phyloP scores from a whole-genome alignment of 306 rosid species.

The Vigna nakashimae region DNA sequence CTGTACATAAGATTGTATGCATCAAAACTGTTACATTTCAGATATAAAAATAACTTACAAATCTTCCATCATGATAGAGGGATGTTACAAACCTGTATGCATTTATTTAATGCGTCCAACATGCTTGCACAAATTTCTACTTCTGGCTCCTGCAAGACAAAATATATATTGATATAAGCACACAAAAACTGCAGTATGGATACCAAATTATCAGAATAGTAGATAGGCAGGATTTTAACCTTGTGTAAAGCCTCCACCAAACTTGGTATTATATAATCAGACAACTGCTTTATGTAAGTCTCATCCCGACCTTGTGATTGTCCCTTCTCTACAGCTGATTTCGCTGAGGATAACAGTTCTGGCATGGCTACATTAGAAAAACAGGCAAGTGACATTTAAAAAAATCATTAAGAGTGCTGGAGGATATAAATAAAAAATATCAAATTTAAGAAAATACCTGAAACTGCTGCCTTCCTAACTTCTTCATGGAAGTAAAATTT shows the following conservation, averaged over 20 bases:
- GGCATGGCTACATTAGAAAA: slow-evolving; percentile 81
- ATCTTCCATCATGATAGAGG: slow-evolving; percentile 17
- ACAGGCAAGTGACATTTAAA: slow-evolving; percentile 31
- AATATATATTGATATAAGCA: slow-evolving; percentile 21
- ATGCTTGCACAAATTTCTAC: slow-evolving; percentile 93
- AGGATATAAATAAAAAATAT: slow-evolving; percentile 1
- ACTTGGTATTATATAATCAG: slow-evolving; percentile 94
- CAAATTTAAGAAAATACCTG: slow-evolving; percentile 61
- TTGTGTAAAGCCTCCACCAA: slow-evolving; percentile 96
- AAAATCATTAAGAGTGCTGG: neutral
- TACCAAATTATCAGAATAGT: slow-evolving; percentile 9
- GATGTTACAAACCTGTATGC: slow-evolving; percentile 75
- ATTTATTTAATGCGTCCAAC: slow-evolving; percentile 89
- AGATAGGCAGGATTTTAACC: slow-evolving; percentile 53
- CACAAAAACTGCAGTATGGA: slow-evolving; percentile 9
- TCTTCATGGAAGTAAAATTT: slow-evolving; percentile 98
- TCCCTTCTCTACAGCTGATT: slow-evolving; percentile 90
- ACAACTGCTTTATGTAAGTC: slow-evolving; percentile 85
- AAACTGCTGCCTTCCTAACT: slow-evolving; percentile 99
- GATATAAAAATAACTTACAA: slow-evolving; percentile 16
- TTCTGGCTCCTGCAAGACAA: slow-evolving; percentile 86
- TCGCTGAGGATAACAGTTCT: slow-evolving; percentile 86
- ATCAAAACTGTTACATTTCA: slow-evolving; percentile 19
- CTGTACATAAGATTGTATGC: slow-evolving; percentile 9
- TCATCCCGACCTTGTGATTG: slow-evolving; percentile 85